These are phyloP conservation scores for Exophiala bonariae DNA, from an alignment of 2,329 filamentous ascomycete genomes.

Conservation along the genomic window DNA sequence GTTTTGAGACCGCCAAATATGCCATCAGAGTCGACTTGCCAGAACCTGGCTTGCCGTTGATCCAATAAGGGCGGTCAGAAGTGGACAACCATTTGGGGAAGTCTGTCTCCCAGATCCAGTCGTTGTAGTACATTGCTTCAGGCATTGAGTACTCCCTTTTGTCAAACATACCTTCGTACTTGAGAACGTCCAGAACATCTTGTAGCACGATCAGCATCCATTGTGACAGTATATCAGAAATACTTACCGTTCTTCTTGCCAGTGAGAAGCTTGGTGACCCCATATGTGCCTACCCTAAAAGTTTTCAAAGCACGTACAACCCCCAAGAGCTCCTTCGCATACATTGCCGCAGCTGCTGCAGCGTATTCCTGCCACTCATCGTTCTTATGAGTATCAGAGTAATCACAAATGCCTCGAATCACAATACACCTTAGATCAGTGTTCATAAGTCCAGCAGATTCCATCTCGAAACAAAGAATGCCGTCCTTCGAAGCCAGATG, in stretches of 20 bases:
- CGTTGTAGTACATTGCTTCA: too few relatives aligned
- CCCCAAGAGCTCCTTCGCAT: conserved; percentile 11
- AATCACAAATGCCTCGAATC: conserved; percentile 18
- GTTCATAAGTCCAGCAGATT: conserved; percentile 24
- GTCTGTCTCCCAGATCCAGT: too few relatives aligned
- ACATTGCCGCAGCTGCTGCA: conserved; percentile 10
- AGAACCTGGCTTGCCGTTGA: conserved; percentile 2
- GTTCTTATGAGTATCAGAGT: conserved; percentile 14
- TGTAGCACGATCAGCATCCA: too few relatives aligned
- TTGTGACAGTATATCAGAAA: too few relatives aligned
- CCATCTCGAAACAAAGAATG: conserved; percentile 17
- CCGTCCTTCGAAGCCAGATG: neutral
- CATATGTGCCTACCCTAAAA: too few relatives aligned
- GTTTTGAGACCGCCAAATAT: too few relatives aligned
- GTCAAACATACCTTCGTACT: too few relatives aligned
- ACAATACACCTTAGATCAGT: conserved; percentile 6
- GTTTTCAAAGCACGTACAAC: neutral
- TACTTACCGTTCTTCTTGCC: too few relatives aligned
- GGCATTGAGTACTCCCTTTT: too few relatives aligned
- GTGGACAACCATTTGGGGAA: neutral
- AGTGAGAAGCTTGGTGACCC: too few relatives aligned
- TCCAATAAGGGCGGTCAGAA: neutral
- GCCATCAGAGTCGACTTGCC: neutral
- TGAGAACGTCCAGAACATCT: too few relatives aligned
- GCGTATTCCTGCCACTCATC: conserved; percentile 11